Conservation (phyloP, 1,284 basidiomycete species). For the Sanghuangporus weigelae region DNA sequence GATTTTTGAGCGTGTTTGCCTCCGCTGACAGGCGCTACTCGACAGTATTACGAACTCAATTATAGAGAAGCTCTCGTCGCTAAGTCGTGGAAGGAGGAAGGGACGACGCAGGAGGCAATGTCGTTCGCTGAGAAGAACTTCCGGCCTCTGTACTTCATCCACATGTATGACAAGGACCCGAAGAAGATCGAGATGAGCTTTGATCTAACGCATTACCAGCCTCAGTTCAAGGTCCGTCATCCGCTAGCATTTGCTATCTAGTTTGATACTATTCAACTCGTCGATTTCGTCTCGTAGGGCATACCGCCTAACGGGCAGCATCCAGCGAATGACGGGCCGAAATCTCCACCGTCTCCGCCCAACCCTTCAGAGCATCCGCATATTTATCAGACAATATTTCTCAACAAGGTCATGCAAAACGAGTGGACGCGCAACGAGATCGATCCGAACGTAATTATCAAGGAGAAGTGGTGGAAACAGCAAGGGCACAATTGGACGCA, state of each 20-base stretch:
- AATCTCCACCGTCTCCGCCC: slow-evolving; percentile 19
- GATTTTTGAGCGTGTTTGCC: slow-evolving; percentile 30
- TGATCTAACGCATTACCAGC: slow-evolving; percentile 53
- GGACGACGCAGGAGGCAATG: slow-evolving; percentile 36
- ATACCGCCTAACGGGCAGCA: slow-evolving; percentile 11
- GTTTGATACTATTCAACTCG: slow-evolving; percentile 19
- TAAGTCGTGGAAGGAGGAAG: slow-evolving; percentile 30
- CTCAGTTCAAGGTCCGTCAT: slow-evolving; percentile 38
- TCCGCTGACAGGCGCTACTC: not conserved
- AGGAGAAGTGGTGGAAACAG: slow-evolving; percentile 60
- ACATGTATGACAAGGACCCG: slow-evolving; percentile 49
- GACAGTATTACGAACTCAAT: slow-evolving; percentile 41
- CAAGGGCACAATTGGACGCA: slow-evolving; percentile 56
- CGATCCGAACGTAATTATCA: slow-evolving; percentile 41
- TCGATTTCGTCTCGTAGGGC: not conserved
- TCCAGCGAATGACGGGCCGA: slow-evolving; percentile 15
- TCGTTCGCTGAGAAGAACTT: slow-evolving; percentile 44
- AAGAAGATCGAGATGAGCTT: slow-evolving; percentile 62
- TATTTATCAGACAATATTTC: slow-evolving; percentile 64
- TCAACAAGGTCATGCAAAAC: slow-evolving; percentile 44
- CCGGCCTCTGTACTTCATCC: slow-evolving; percentile 52
- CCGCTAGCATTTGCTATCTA: slow-evolving; percentile 15
- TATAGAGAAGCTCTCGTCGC: slow-evolving; percentile 37
- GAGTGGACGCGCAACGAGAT: slow-evolving; percentile 53
- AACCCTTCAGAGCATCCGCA: slow-evolving; percentile 36